Base-by-base conservation (phyloP, 202 grass and related monocot species). In the Carex sylvatica region DNA sequence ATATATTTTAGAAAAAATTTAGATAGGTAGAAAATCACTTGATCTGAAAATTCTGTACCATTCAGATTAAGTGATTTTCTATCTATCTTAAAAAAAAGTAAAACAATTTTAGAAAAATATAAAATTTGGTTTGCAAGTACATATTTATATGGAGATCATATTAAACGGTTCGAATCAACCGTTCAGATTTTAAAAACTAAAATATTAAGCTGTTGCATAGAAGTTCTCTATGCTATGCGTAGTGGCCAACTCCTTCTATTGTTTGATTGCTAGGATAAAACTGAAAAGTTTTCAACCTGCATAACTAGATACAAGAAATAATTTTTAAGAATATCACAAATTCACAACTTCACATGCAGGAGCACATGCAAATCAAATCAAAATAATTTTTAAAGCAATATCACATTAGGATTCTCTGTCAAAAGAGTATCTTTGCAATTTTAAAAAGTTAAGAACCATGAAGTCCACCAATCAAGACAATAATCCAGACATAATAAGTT, bases 361-460 rank as follows among this genome's bases (percentile, higher is more conserved):
- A 11, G 36, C 61, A 82, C 79, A 82, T 82, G 79, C 61, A 65
- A 65, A 30, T 7, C 26, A 68, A 5, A 40, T 18, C 38, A 16
- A 82, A 49, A 82, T 82, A 47, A 33, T 53, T 64, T 65, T 82
- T 51, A 68, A 81, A 68, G 54, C 23, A 82, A 68, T 67, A 65
- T 51, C 56, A 67, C 52, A 67, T 67, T 54, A 54, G 22, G 79
- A 31, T 82, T 82, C 56, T 62, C 79, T 82, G 79, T 82, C 79
- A 82, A 82, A 67, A 82, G 56, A 36, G 30, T 15, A 80, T 61
- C 19, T 80, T 64, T 63, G 4, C 31, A 80, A 24, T 80, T 80
- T 80, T 44, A 63, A 63, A 44, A 26, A 26, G 12, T 46, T 6
- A 31, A 40, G 46, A 65, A 22, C 61, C 61, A 67, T 80, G 54